phyloP scores from a whole-genome alignment of 2,329 filamentous ascomycete species.

The Colletotrichum navitas region DNA sequence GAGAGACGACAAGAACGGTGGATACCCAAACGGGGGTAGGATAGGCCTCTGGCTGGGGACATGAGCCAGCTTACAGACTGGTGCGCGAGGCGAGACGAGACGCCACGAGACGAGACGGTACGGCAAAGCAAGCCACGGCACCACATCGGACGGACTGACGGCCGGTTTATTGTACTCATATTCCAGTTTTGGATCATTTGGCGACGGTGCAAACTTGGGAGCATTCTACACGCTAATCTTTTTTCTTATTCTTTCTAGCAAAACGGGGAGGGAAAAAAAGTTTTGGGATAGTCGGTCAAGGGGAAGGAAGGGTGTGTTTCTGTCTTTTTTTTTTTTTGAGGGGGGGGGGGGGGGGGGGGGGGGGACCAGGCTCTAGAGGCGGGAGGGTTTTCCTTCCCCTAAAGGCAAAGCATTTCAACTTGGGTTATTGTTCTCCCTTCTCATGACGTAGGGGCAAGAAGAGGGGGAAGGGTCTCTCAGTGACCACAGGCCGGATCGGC shows the following conservation, averaged over 20 bases:
- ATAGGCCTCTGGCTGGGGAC: slow-evolving; percentile 40
- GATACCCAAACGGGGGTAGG: slow-evolving; percentile 37
- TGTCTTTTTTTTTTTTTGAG: background rate
- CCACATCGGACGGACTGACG: background rate
- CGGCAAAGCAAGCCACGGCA: background rate
- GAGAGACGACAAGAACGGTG: slow-evolving; percentile 25
- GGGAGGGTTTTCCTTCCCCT: background rate
- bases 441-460: background rate
- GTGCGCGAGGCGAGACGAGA: background rate
- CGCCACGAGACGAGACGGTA: background rate
- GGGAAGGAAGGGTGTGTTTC: background rate
- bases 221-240: background rate
- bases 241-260: background rate
- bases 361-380: background rate
- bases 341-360: too few species aligned
- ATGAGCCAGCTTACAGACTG: background rate
- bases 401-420: slow-evolving; percentile 5
- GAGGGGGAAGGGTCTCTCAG: background rate
- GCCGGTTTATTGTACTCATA: slow-evolving; percentile 19
- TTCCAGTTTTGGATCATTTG: background rate
- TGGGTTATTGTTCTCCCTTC: background rate
- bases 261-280: background rate
- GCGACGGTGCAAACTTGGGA: slow-evolving; percentile 16
- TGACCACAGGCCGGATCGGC: background rate
- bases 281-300: background rate